Conservation (phyloP, 2,329 filamentous ascomycete genomes). For the Pseudogymnoascus sp. region DNA sequence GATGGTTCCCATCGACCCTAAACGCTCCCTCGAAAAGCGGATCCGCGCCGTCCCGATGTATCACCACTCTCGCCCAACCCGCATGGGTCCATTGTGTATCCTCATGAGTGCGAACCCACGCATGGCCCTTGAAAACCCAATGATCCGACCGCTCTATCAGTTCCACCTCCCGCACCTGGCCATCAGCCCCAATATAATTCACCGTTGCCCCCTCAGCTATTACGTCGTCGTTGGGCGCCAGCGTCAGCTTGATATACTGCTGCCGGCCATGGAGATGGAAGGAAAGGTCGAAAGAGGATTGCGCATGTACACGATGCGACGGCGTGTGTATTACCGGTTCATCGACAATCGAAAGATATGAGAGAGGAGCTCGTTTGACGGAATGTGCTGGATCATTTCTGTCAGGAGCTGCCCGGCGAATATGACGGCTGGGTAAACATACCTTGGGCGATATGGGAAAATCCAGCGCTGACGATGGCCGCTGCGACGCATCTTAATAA, state of each 20-base stretch:
- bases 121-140: conserved; percentile 73
- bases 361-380: conserved; percentile 65
- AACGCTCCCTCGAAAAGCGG: conserved; percentile 91
- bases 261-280: conserved; percentile 63
- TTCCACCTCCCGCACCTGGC: conserved; percentile 57
- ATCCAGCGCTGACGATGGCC: conserved; percentile 1
- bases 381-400: conserved; percentile 50
- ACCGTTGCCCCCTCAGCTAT: conserved; percentile 68
- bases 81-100: conserved; percentile 63
- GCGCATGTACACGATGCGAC: conserved; percentile 67
- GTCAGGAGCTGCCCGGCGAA: conserved; percentile 3
- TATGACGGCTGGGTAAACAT: background rate
- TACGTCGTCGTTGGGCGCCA: conserved; percentile 89
- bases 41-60: conserved; percentile 64
- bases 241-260: conserved; percentile 65
- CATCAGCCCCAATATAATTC: conserved; percentile 63
- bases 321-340: conserved; percentile 70
- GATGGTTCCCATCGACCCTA: conserved; percentile 68
- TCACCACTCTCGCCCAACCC: conserved; percentile 77
- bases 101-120: conserved; percentile 57
- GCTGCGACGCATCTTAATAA: conserved; percentile 8
- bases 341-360: conserved; percentile 62
- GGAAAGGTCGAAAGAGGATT: conserved; percentile 75
- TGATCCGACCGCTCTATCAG: conserved; percentile 63
- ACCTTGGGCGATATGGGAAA: conserved; percentile 9